A percentile compares a stretch with the other conserved stretches of the same genome.
phyloP scores from a whole-genome alignment of 352 stramenopile species.

The Blastocystis hominis region DNA sequence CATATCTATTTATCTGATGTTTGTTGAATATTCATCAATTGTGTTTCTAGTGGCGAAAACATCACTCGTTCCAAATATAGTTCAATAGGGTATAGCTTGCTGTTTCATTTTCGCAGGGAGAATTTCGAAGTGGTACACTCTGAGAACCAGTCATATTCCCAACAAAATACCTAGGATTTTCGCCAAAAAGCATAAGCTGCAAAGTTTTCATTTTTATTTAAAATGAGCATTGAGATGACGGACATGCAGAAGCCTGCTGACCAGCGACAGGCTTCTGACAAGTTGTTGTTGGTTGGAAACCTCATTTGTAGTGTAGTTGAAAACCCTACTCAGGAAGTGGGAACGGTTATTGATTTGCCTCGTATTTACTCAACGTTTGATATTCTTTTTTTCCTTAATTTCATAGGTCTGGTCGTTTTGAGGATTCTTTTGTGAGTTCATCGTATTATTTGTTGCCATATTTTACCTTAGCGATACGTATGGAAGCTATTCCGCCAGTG shows the following conservation, averaged over 20 bases:
- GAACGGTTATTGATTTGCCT: constrained; percentile 5
- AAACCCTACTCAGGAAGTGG: constrained; percentile 38
- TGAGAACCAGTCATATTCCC: not conserved
- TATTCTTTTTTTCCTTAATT: not conserved
- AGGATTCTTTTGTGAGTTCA: constrained; percentile 22
- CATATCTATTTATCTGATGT: not conserved
- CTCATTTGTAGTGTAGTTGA: constrained; percentile 12
- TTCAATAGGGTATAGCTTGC: not conserved
- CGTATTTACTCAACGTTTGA: constrained; percentile 45
- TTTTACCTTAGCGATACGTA: constrained; percentile 24
- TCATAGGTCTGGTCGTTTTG: constrained; percentile 28
- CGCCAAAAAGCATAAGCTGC: not conserved
- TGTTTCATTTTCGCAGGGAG: not conserved
- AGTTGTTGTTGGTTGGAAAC: not conserved
- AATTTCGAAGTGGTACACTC: not conserved
- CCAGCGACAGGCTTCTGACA: not conserved
- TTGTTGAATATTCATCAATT: not conserved
- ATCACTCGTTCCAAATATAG: not conserved
- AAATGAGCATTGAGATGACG: constrained; percentile 34
- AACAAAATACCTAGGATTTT: not conserved
- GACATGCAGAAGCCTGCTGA: not conserved
- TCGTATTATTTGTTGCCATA: not conserved
- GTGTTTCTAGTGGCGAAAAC: too few relatives aligned
- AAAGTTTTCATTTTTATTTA: not conserved
- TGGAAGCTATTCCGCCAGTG: constrained; percentile 28